Evolutionary conservation across 2,329 filamentous ascomycete species (phyloP).

Genomic region (Scytalidium lignicola): DNA sequence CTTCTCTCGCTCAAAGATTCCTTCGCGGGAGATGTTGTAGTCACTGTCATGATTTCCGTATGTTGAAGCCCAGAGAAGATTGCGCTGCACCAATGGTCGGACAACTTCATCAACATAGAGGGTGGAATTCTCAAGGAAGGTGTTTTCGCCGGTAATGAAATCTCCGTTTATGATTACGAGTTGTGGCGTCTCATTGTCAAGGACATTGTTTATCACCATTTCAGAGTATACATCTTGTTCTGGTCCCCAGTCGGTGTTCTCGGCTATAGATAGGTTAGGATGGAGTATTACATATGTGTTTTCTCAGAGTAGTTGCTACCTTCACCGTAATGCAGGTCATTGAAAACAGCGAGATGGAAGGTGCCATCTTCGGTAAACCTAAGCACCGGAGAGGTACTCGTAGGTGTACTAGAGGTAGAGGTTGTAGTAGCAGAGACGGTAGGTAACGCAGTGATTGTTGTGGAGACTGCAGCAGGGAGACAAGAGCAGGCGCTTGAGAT

Average conservation of each 20-base stretch:
- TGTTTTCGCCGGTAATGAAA: constrained; percentile 61
- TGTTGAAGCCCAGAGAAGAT: constrained; percentile 57
- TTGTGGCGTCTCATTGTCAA: constrained; percentile 49
- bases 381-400: neutral
- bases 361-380: neutral
- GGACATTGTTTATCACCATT: constrained; percentile 49
- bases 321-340: neutral
- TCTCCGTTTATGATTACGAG: constrained; percentile 69
- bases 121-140: constrained; percentile 46
- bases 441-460: neutral
- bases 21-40: constrained; percentile 26
- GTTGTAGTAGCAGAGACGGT: neutral
- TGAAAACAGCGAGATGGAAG: neutral
- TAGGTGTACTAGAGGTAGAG: neutral
- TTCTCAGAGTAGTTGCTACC: neutral
- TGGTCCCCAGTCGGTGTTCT: constrained; percentile 31
- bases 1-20: constrained; percentile 34
- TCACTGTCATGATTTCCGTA: constrained; percentile 68
- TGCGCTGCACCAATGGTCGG: constrained; percentile 48
- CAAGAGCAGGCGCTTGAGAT: constrained; percentile 1
- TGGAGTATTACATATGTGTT: neutral
- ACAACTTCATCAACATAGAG: constrained; percentile 54
- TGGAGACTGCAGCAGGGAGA: neutral
- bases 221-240: constrained; percentile 51
- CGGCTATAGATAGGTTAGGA: neutral